Conservation (phyloP, 352 stramenopile genomes). For the Pythium scleroteichum region DNA sequence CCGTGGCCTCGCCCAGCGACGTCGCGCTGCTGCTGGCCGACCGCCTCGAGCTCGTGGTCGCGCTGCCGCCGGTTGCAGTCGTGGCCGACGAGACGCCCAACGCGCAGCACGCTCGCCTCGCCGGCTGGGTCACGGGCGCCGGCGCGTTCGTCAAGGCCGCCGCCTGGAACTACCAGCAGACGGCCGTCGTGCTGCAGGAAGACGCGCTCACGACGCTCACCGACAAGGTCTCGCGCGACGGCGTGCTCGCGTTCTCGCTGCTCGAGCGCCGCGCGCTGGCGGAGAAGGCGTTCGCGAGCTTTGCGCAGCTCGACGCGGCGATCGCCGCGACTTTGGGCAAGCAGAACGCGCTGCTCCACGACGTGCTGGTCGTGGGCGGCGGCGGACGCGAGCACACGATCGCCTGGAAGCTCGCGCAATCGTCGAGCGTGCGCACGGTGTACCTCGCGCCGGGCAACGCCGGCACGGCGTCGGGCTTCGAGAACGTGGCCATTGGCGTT, state of each 20-base stretch:
- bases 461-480: constrained; percentile 75
- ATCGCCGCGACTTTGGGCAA: constrained; percentile 55
- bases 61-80: constrained; percentile 42
- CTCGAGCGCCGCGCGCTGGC: constrained; percentile 69
- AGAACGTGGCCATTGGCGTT: constrained; percentile 76
- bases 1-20: constrained; percentile 58
- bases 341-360: constrained; percentile 67
- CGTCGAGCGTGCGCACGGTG: constrained; percentile 66
- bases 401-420: constrained; percentile 91
- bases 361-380: constrained; percentile 92
- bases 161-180: constrained; percentile 88
- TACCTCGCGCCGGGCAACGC: constrained; percentile 92
- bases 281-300: constrained; percentile 80
- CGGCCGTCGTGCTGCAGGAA: constrained; percentile 77
- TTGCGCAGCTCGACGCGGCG: constrained; percentile 67
- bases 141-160: constrained; percentile 82
- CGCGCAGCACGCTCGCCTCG: constrained; percentile 45
- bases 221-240: constrained; percentile 64
- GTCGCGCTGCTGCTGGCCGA: constrained; percentile 71
- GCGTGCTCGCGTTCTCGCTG: constrained; percentile 63
- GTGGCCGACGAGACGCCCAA: constrained; percentile 38
- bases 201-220: constrained; percentile 50
- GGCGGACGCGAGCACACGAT: constrained; percentile 95
- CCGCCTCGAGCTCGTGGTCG: constrained; percentile 69
- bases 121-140: constrained; percentile 69